Base-by-base conservation (phyloP, 2,329 filamentous ascomycete genomes). In the Xylariaceae sp. region DNA sequence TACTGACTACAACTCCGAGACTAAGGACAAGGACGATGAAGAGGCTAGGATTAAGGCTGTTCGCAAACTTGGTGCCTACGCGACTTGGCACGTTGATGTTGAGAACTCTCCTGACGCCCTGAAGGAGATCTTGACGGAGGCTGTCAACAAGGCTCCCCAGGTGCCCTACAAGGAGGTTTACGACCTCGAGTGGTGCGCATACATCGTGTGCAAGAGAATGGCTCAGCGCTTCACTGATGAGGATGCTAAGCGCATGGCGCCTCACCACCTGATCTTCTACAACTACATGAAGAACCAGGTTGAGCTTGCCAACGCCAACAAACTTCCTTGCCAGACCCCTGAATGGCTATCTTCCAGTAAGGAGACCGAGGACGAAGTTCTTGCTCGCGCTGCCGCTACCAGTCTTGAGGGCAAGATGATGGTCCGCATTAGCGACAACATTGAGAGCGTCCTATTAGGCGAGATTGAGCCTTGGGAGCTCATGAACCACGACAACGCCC, bases 331-430 rank as follows among this genome's bases (percentile, higher is more conserved):
- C 45, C 63, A 65, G 52, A 55, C 57, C 15, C 58, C 63, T 32
- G 62, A 67, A 40, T 67, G 64, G 64, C 29, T 55, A 13, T 55
- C 60, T 16, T 59, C 62, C 7, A 60, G 53, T 43, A 56, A 62
- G 29, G 53, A 55, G 29, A 57, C 52, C 2, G 63, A 67, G 41
- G 55, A 65, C 10, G 63, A 64, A 32, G 64, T 65, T 2, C 55
- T 67, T 23, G 37, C 55, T 15, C 60, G 63, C 26, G 63, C 61
- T 26, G 48, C 60, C 2, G 58, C 59, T 32, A 64, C 61, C 15
- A 65, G 59, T 24, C 59, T 67, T 3, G 64, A 67, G 48, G 64
- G 64, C 30, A 60, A 64, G 57, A 67, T 67, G 64, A 64, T 67
- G 60, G 64, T 64, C 33, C 64, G 64, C 37, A 67, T 67, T 30